Evolutionary conservation across 140 eudicot species (phyloP).

Genomic region (Erigeron philadelphicus): DNA sequence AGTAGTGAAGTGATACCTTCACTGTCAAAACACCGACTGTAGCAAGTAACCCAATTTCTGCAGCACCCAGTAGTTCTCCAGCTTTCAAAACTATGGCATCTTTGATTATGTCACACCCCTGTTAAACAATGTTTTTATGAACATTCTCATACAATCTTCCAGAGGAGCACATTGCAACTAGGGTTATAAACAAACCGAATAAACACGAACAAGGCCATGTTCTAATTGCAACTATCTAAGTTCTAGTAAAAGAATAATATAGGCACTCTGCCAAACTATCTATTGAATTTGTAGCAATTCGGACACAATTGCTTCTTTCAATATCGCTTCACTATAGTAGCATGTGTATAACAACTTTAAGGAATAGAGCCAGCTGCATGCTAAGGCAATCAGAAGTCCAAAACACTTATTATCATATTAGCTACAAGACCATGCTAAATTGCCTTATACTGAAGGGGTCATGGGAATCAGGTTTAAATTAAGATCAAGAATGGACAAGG

Average conservation of each 20-base stretch:
- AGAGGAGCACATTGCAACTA: background rate
- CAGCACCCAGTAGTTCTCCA: slow-evolving; percentile 68
- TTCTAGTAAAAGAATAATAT: too few relatives aligned
- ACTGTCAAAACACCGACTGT: slow-evolving; percentile 68
- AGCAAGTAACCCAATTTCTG: slow-evolving; percentile 92
- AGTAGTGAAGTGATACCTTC: slow-evolving; percentile 39
- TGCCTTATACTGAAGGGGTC: too few relatives aligned
- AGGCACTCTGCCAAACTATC: too few relatives aligned
- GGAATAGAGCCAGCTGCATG: background rate
- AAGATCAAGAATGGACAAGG: too few relatives aligned
- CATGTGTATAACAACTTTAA: background rate
- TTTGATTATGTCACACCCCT: slow-evolving; percentile 82
- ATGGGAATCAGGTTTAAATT: too few relatives aligned
- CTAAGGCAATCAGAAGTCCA: too few relatives aligned
- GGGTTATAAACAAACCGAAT: too few relatives aligned
- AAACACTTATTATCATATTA: too few relatives aligned
- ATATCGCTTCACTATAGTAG: background rate
- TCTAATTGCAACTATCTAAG: too few relatives aligned
- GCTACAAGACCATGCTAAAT: too few relatives aligned
- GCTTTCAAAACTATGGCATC: slow-evolving; percentile 69
- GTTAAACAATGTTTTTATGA: slow-evolving; percentile 17
- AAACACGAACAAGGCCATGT: too few relatives aligned
- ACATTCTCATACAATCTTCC: background rate
- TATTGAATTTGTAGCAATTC: background rate
- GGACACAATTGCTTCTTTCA: background rate